These are phyloP conservation scores for Scedosporium aurantiacum DNA, from an alignment of 2,329 filamentous ascomycete species.

Conservation along the genomic window DNA sequence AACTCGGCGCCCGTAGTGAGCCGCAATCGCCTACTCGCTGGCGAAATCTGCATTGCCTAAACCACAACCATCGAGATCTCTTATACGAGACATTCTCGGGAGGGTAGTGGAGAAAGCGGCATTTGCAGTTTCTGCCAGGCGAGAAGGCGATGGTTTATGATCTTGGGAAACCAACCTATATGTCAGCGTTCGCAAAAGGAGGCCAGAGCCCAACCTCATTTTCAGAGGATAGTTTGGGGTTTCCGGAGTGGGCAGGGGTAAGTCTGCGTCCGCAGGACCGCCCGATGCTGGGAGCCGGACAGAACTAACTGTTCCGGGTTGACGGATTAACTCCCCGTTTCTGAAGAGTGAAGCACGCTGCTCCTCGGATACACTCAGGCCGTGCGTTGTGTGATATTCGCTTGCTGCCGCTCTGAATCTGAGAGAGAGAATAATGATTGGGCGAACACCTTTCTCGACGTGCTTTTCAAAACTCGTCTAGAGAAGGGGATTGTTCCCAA, in stretches of 20 bases:
- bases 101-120: not conserved
- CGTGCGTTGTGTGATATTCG: not conserved
- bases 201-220: not conserved
- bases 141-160: slow-evolving; percentile 1
- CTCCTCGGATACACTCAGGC: not conserved
- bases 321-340: not conserved
- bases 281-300: not conserved
- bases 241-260: not conserved
- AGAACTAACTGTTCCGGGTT: not conserved
- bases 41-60: not conserved
- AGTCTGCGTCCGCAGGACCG: not conserved
- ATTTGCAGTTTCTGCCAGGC: not conserved
- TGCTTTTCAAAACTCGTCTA: not conserved
- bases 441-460: not conserved
- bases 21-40: slow-evolving; percentile 34
- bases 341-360: not conserved
- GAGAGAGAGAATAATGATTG: not conserved
- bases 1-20: slow-evolving; percentile 82
- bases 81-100: not conserved
- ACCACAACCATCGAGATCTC: not conserved
- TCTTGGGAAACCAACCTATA: slow-evolving; percentile 7
- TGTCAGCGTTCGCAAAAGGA: slow-evolving; percentile 2
- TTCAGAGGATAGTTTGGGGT: not conserved
- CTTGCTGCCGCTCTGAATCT: slow-evolving; percentile 4
- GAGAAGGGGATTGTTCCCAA: not conserved